Percentiles rank a stretch among this genome's conserved stretches.
Evolutionary conservation across 1,284 basidiomycete genomes (phyloP).

Genomic region (Termitomyces sp.): DNA sequence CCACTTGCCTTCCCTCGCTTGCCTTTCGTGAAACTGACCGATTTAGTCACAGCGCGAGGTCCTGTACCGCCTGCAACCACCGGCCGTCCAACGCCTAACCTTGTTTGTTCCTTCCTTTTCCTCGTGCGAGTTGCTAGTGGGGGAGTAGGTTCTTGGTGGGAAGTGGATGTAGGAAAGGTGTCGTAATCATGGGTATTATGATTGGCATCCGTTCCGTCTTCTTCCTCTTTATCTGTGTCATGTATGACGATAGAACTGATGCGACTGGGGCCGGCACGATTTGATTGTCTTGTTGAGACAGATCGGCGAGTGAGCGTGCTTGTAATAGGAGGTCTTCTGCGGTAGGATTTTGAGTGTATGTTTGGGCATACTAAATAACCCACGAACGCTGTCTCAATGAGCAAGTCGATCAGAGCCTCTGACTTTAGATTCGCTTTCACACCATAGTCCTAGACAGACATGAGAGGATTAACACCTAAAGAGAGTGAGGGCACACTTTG

Average conservation of each 20-base stretch:
- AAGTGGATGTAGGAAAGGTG: conserved; percentile 14
- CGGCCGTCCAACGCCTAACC: conserved; percentile 70
- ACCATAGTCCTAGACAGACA: conserved; percentile 55
- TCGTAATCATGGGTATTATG: neutral
- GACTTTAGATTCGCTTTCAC: conserved; percentile 76
- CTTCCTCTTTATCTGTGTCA: conserved; percentile 46
- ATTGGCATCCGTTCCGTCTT: conserved; percentile 29
- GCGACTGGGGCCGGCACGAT: conserved; percentile 31
- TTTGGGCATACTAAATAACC: neutral
- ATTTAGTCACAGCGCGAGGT: conserved; percentile 58
- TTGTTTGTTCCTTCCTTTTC: conserved; percentile 67
- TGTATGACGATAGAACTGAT: conserved; percentile 37
- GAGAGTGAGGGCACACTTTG: conserved; percentile 46
- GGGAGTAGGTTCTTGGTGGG: conserved; percentile 25
- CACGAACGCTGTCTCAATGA: conserved; percentile 53
- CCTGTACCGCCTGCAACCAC: conserved; percentile 57
- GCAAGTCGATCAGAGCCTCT: conserved; percentile 68
- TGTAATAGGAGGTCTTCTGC: conserved; percentile 20
- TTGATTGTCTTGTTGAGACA: conserved; percentile 37
- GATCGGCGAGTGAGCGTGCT: conserved; percentile 35
- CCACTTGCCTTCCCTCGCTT: conserved; percentile 47
- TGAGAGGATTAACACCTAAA: conserved; percentile 18
- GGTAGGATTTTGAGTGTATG: neutral
- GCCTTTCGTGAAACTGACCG: conserved; percentile 43
- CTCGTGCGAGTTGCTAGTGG: conserved; percentile 44